phyloP scores from a whole-genome alignment of 139 green algal species.

The Tetradesmus lagerheimii region DNA sequence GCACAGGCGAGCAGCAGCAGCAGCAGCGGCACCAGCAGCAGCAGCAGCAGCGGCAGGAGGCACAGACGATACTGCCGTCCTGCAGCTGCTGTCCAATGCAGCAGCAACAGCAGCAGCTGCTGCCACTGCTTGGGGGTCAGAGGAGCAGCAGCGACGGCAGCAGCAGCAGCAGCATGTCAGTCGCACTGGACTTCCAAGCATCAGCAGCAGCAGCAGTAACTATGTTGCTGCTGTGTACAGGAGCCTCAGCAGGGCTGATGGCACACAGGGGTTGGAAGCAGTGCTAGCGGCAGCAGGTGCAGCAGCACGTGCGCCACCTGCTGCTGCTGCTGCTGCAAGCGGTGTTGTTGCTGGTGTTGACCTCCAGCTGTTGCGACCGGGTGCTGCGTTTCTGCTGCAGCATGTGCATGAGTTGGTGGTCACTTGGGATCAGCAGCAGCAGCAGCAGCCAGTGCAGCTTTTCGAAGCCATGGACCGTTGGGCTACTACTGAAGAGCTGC shows the following conservation, averaged over 20 bases:
- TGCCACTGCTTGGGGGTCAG: not conserved
- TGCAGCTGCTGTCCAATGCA: not conserved
- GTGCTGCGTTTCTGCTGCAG: not conserved
- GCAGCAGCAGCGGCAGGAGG: not conserved
- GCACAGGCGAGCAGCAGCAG: conserved; percentile 11
- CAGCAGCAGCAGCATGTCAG: not conserved
- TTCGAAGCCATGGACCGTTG: not conserved
- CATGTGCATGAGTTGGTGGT: not conserved
- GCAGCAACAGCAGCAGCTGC: conserved; percentile 12
- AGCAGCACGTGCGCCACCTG: not conserved
- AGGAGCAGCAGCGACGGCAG: not conserved
- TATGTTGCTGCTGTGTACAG: not conserved
- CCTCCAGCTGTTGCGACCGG: not conserved
- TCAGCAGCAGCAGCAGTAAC: not conserved
- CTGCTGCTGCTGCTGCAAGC: not conserved
- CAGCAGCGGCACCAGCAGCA: not conserved
- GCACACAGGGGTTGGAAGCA: not conserved
- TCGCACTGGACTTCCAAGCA: not conserved
- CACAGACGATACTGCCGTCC: not conserved
- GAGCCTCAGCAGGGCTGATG: not conserved
- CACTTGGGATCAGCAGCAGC: not conserved
- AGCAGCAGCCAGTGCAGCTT: not conserved
- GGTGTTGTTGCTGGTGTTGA: not conserved
- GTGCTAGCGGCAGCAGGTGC: not conserved
- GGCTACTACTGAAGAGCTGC: not conserved